Evolutionary conservation across 345 rosid genomes (phyloP).

Genomic region (Carallia brachiata): DNA sequence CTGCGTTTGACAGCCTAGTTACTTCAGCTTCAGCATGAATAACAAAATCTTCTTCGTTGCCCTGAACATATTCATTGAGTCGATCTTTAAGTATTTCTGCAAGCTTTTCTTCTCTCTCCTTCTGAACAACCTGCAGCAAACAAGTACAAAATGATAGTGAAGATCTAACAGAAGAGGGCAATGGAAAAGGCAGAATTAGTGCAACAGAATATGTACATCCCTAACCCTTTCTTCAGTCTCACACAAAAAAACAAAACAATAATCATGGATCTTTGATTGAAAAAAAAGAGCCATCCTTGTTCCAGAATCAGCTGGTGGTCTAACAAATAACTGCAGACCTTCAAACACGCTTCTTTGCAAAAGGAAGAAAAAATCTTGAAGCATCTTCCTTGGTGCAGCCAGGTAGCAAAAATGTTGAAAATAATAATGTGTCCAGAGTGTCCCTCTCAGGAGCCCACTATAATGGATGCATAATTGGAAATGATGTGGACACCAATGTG

Average conservation of each 20-base stretch:
- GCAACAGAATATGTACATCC: background rate
- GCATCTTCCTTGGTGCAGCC: too few relatives aligned
- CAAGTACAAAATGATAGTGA: background rate
- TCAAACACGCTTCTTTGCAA: too few relatives aligned
- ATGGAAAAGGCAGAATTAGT: background rate
- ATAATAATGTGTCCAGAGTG: too few relatives aligned
- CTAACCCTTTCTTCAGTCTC: background rate
- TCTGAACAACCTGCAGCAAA: conserved; percentile 73
- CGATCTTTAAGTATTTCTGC: conserved; percentile 64
- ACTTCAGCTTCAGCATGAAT: conserved; percentile 79
- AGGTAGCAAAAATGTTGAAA: too few relatives aligned
- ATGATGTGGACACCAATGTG: too few relatives aligned
- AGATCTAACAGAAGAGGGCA: background rate
- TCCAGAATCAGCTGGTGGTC: too few relatives aligned
- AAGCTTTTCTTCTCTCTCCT: conserved; percentile 96
- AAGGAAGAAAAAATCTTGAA: too few relatives aligned
- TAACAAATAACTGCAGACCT: too few relatives aligned
- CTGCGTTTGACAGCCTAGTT: conserved; percentile 80
- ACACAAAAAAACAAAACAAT: background rate
- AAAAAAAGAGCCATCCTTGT: background rate
- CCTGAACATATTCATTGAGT: conserved; percentile 70
- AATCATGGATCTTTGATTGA: background rate
- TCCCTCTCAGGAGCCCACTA: too few relatives aligned
- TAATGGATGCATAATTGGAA: too few relatives aligned
- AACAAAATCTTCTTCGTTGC: conserved; percentile 68